Evolutionary conservation across 164 flowering plant genomes (phyloP).

Genomic region (Vitis amurensis): DNA sequence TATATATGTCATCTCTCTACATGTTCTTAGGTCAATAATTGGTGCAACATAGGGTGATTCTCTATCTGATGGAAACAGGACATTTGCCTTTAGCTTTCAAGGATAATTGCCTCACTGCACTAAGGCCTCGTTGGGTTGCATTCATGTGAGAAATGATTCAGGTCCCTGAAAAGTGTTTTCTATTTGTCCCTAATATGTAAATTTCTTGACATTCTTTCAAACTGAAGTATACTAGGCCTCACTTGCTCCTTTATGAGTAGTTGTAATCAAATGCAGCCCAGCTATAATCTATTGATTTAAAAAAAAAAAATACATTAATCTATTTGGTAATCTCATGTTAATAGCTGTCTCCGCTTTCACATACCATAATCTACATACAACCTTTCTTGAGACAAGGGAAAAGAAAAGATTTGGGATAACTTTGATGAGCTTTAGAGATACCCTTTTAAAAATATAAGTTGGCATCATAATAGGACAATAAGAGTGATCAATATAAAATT

Average conservation of each 20-base stretch:
- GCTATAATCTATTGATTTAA: neutral
- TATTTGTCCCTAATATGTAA: too few species aligned
- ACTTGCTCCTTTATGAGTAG: neutral
- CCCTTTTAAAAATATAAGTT: slow-evolving; percentile 6
- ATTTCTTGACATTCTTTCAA: too few species aligned
- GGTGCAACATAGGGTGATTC: neutral
- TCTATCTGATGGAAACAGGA: neutral
- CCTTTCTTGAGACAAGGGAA: slow-evolving; percentile 21
- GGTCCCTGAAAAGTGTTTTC: neutral
- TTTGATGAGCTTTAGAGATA: neutral
- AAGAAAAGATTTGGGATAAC: neutral
- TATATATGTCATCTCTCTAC: too few species aligned
- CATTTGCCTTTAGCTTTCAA: neutral
- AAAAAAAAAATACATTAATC: neutral
- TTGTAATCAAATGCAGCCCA: neutral
- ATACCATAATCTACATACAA: slow-evolving; percentile 18
- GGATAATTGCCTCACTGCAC: neutral
- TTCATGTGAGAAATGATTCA: neutral
- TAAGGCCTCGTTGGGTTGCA: neutral
- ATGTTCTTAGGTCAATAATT: slow-evolving; percentile 8
- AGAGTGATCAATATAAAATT: neutral
- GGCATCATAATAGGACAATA: neutral
- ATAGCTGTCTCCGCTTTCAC: slow-evolving; percentile 17
- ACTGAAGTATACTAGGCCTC: too few species aligned
- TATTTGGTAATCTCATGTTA: neutral